Evolutionary conservation across 192 early-diverging fungal genomes (phyloP), one percentile per base, ranked within the genome.

Genomic region (Endogone sp.): DNA sequence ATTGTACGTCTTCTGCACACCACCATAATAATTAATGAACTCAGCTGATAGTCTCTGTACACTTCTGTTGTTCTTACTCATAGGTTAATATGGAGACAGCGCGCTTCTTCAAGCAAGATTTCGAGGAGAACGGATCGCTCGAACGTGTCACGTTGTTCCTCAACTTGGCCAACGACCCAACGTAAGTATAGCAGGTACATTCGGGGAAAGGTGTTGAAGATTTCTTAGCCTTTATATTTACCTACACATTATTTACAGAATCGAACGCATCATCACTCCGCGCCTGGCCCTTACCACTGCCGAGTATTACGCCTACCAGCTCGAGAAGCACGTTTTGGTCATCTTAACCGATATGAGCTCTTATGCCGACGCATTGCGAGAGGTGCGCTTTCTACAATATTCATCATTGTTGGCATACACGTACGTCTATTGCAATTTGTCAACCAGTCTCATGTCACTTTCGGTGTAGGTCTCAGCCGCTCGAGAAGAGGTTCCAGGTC

Each of bases 91-190:
- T 99, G 94, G 97, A 99, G 80, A 97, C 97, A 10, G 97, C 96
- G 64, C 89, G 97, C 59, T 99, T 95, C 89, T 99, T 99, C 81
- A 99, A 97, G 81, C 97, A 99, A 84, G 97, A 99, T 82, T 99
- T 99, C 81, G 97, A 98, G 78, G 97, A 99, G 81, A 97, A 98
- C 83, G 97, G 97, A 63, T 98, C 97, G 13, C 93, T 98, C 61
- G 97, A 99, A 77, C 90, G 97, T 72, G 96, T 98, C 26, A 96
- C 97, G 6, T 82, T 99, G 78, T 99, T 99, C 92, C 81, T 99
- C 59, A 99, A 99, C 85, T 86, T 99, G 90, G 97, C 96, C 68
- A 99, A 98, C 72, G 97, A 99, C 83, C 97, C 97, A 32, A 99
- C 97, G 80, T 91, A 76, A 77, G 85, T 65, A 6, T n/a, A n/a